Percentiles rank a stretch among this genome's conserved stretches.
Conservation (phyloP, 2,329 filamentous ascomycete species). For the Ramularia endophylla region DNA sequence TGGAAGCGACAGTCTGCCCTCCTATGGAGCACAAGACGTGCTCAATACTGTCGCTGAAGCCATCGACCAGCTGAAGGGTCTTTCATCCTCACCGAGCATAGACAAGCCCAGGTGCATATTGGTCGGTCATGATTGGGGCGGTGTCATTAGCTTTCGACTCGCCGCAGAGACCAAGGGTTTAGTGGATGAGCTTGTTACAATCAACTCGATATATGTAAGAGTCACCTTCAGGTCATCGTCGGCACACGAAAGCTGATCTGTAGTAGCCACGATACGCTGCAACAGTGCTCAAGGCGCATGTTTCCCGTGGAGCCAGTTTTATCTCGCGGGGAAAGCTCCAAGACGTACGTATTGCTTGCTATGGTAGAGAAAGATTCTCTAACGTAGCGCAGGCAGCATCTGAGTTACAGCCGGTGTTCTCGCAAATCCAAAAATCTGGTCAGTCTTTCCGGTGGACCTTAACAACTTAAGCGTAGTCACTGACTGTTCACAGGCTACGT, state of each 20-base stretch:
- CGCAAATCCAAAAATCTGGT: conserved; percentile 42
- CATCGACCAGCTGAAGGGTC: conserved; percentile 45
- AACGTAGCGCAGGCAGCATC: background rate
- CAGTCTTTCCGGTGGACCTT: no score
- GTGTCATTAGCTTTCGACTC: conserved; percentile 48
- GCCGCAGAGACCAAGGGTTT: conserved; percentile 53
- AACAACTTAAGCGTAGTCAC: no score
- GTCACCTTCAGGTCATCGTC: background rate
- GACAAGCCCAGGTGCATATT: conserved; percentile 34
- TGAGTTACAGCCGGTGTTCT: conserved; percentile 33
- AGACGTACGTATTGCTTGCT: background rate
- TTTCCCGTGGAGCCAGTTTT: conserved; percentile 6
- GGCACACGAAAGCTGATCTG: background rate
- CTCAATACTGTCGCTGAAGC: conserved; percentile 51
- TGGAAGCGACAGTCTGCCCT: conserved; percentile 47
- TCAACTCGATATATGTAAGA: conserved; percentile 49
- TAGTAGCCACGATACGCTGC: conserved; percentile 10
- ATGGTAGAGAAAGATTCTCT: background rate
- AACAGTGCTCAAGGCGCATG: conserved; percentile 5
- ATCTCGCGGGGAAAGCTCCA: conserved; percentile 7
- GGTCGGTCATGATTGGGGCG: conserved; percentile 43
- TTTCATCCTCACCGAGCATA: conserved; percentile 32
- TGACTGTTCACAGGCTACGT: conserved; percentile 36
- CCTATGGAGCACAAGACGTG: conserved; percentile 47
- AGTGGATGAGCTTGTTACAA: conserved; percentile 51